Evolutionary conservation across 305 asterid species (phyloP).

Genomic region (Plantago coronopus): DNA sequence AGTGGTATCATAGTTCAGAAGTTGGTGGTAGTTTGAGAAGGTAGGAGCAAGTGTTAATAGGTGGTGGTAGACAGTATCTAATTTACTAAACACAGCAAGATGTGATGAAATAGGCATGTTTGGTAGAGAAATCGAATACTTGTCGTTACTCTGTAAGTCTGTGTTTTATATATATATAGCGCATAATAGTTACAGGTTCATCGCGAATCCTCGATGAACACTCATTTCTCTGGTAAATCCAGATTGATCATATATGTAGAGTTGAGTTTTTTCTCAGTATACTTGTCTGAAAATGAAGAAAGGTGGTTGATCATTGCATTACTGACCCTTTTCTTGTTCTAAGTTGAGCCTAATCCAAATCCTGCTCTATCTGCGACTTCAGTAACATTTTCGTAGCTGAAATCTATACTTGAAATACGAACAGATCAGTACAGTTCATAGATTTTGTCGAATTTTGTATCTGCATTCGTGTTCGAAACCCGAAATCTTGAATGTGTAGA

Average conservation of each 20-base stretch:
- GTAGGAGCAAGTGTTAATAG: slow-evolving; percentile 32
- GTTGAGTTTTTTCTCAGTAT: slow-evolving; percentile 24
- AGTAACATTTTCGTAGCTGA: neutral
- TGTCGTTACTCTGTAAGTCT: slow-evolving; percentile 7
- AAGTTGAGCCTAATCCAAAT: neutral
- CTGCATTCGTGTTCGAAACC: neutral
- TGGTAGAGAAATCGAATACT: slow-evolving; percentile 10
- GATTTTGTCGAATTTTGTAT: no score
- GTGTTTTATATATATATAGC: slow-evolving; percentile 7
- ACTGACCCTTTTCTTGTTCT: slow-evolving; percentile 12
- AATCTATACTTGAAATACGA: no score
- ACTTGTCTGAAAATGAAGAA: slow-evolving; percentile 21
- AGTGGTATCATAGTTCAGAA: slow-evolving; percentile 27
- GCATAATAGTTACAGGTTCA: slow-evolving; percentile 18
- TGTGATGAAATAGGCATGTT: slow-evolving; percentile 17
- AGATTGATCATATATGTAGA: slow-evolving; percentile 22
- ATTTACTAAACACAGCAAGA: slow-evolving; percentile 31
- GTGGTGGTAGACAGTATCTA: slow-evolving; percentile 26
- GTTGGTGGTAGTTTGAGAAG: slow-evolving; percentile 27
- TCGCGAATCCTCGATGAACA: slow-evolving; percentile 10
- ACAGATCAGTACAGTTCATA: no score
- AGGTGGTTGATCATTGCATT: slow-evolving; percentile 17
- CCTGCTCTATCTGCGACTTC: neutral
- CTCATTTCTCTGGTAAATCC: slow-evolving; percentile 16
- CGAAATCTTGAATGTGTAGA: neutral